Evolutionary conservation across 495 filamentous ascomycete species (phyloP).

Genomic region (Oleoguttula mirabilis): DNA sequence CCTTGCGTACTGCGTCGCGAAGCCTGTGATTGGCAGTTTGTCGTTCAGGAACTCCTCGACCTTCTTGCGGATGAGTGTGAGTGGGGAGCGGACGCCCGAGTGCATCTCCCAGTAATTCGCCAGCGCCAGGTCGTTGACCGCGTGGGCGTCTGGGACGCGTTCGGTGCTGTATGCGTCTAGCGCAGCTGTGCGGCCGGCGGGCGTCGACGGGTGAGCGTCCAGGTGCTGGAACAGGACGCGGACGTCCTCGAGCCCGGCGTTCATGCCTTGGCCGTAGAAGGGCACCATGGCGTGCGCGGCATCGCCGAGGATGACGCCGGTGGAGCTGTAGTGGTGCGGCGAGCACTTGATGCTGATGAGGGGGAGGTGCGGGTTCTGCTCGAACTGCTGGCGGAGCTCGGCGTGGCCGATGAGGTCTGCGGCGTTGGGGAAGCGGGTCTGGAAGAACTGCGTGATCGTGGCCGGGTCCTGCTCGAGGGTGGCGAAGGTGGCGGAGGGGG

Average conservation of each 20-base stretch:
- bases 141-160: constrained; percentile 63
- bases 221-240: constrained; percentile 54
- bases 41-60: constrained; percentile 72
- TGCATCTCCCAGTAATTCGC: constrained; percentile 93
- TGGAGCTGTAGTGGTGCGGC: constrained; percentile 67
- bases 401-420: constrained; percentile 62
- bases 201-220: constrained; percentile 30
- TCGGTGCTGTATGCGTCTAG: constrained; percentile 61
- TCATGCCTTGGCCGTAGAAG: constrained; percentile 37
- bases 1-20: constrained; percentile 84
- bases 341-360: constrained; percentile 84
- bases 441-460: constrained; percentile 58
- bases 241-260: constrained; percentile 34
- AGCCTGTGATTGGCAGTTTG: constrained; percentile 65
- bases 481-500: constrained; percentile 49
- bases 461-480: constrained; percentile 44
- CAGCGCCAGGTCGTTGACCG: constrained; percentile 86
- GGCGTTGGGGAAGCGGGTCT: constrained; percentile 66
- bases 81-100: constrained; percentile 57
- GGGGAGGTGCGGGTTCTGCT: constrained; percentile 72
- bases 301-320: constrained; percentile 81
- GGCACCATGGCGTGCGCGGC: constrained; percentile 97
- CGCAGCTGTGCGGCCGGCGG: constrained; percentile 43
- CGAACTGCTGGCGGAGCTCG: constrained; percentile 59
- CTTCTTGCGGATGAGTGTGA: constrained; percentile 68